Percentiles rank a stretch among this genome's conserved stretches.
Conservation (phyloP, 495 filamentous ascomycete species). For the Rhizodiscina lignyota region DNA sequence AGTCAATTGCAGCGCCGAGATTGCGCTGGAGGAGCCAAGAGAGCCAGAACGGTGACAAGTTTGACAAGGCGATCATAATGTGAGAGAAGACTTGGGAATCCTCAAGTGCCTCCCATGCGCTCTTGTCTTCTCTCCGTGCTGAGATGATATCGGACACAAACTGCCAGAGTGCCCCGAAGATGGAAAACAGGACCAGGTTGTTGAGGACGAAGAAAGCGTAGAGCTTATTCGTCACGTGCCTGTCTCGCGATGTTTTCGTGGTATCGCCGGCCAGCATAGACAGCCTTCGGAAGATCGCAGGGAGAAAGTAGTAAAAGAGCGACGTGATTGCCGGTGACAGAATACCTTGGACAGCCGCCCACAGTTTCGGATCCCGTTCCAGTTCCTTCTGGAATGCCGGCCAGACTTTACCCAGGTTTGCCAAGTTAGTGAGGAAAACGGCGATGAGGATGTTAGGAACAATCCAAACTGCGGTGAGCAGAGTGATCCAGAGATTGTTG, state of each 20-base stretch:
- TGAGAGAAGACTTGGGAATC: slow-evolving; percentile 40
- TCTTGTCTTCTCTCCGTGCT: slow-evolving; percentile 27
- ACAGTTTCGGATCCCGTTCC: slow-evolving; percentile 39
- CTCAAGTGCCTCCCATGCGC: slow-evolving; percentile 52
- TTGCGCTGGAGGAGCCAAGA: slow-evolving; percentile 86
- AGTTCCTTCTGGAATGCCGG: slow-evolving; percentile 50
- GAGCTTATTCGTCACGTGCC: slow-evolving; percentile 81
- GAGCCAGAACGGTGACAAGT: slow-evolving; percentile 81
- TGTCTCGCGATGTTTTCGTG: slow-evolving; percentile 81
- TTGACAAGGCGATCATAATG: slow-evolving; percentile 53
- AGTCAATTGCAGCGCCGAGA: slow-evolving; percentile 75
- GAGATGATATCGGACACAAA: slow-evolving; percentile 49
- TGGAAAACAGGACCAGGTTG: slow-evolving; percentile 82
- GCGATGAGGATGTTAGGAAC: slow-evolving; percentile 92
- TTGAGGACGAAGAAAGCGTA: slow-evolving; percentile 98
- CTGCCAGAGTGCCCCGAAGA: slow-evolving; percentile 66
- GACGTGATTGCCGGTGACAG: slow-evolving; percentile 82
- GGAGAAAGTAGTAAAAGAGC: slow-evolving; percentile 72
- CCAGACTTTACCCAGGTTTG: slow-evolving; percentile 70
- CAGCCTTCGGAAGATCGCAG: slow-evolving; percentile 76
- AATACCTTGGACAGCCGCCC: slow-evolving; percentile 89
- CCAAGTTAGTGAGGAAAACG: slow-evolving; percentile 76
- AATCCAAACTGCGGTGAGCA: slow-evolving; percentile 77
- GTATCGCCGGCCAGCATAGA: slow-evolving; percentile 65
- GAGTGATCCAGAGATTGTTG: slow-evolving; percentile 66